Evolutionary conservation across 257 asterid species (phyloP), one percentile per base, ranked within the genome.

Genomic region (Primulina eburnea): DNA sequence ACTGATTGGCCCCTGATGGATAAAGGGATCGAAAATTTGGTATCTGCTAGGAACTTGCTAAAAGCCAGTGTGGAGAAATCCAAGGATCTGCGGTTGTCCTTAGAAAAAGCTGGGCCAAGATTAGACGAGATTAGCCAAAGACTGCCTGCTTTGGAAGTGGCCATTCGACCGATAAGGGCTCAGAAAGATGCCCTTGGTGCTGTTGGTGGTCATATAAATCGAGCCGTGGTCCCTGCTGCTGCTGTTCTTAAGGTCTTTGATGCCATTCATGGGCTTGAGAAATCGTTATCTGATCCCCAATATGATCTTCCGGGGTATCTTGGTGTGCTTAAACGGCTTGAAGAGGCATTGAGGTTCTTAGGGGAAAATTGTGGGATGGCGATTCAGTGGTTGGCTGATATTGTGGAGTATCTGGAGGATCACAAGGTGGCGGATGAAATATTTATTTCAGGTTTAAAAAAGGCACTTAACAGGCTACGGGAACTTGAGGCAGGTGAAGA

Each of bases 191-290:
- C 88, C 64, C 89, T 92, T 33, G 33, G 69, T 56, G 84, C 89
- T 5, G 95, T 86, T 57, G 89, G 95, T 21, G 95, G 91, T 47
- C 96, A 92, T 76, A 92, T 92, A 12, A 87, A 88, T 71, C 80
- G 97, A 59, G 97, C 96, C 5, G 88, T 92, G 64, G 97, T 90
- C 63, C 96, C 98, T 9, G 97, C 97, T 33, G 80, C 98, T 59
- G 90, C 97, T 0, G 97, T 90, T 73, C 95, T 92, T 29, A 92
- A 92, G 87, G 98, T 92, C 55, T 90, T 92, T 69, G 98, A 92
- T 73, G 96, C 97, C 30, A 88, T 92, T 70, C 95, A 86, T 65
- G 96, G 95, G 33, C 88, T 92, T 30, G 98, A 89, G 69, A 92
- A 88, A 74, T 89, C 93, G 0, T 68, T 92, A 24, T 86, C 89